Evolutionary conservation across 768 basidiomycete species (phyloP), one percentile per base, ranked within the genome.

Genomic region (Lactarius deliciosus): DNA sequence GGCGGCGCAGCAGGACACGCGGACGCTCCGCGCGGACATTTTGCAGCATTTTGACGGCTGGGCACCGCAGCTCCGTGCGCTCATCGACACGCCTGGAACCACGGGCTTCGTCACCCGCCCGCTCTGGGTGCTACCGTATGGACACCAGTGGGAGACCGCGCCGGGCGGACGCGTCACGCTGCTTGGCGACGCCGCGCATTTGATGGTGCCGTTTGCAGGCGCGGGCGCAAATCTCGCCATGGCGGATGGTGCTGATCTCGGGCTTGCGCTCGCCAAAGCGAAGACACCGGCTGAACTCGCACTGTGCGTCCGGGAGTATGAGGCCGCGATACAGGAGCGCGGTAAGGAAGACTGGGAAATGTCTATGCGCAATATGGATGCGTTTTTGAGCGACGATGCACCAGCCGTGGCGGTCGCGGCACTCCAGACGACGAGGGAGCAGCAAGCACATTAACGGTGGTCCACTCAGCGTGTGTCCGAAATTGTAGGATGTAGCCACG

Each of bases 141-240:
- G 32, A 16, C 69, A 70, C 56, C 50, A 15, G 38, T 71, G 71
- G 72, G 63, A 57, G 11, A 57, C 66, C 56, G 63, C 64, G 28
- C 60, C 60, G 36, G 66, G 47, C 22, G 65, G 38, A 4, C 57
- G 72, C 22, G 64, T 71, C 53, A 74, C 72, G 36, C 36, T 72
- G 56, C 58, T 76, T 38, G 78, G 78, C n/a, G 79, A 79, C 50
- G 77, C 78, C 1, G 78, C 78, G 8, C 78, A 80, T 64, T 66
- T 76, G 6, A 77, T 80, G 77, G 66, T 72, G 1, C 79, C 77
- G 1, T 79, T 78, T 64, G 75, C 74, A 0, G 78, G 79, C 4
- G 76, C 77, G 22, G 78, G 79, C 10, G 78, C 74, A 60, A 79
- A 80, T 63, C 74, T 74, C 47, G 76, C 76, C 41, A 73, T 77